A percentile compares a stretch with the other conserved stretches of the same genome.
phyloP scores from a whole-genome alignment of 1,139 yeast species.

The Meyerozyma carpophila region DNA sequence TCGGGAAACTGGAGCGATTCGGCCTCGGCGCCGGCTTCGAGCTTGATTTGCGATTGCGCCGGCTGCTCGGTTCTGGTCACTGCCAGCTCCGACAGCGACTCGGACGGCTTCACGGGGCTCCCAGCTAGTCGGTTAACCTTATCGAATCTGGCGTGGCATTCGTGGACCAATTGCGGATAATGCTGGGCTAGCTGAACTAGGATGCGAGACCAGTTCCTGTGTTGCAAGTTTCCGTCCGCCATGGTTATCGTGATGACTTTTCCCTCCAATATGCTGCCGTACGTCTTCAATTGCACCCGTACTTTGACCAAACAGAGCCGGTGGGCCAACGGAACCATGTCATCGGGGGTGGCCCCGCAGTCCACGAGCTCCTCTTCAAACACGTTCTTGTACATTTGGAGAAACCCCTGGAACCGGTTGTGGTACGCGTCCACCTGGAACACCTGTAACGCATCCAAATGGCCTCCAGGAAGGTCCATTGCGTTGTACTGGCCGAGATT shows the following conservation, averaged over 20 bases:
- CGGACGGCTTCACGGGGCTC: background rate
- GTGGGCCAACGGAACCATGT: slow-evolving; percentile 10
- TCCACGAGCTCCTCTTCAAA: slow-evolving; percentile 4
- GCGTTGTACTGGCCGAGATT: slow-evolving; percentile 2
- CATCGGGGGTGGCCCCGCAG: slow-evolving; percentile 5
- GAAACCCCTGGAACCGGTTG: slow-evolving; percentile 6
- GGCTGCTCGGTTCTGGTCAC: background rate
- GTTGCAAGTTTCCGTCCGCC: background rate
- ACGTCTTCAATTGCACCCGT: slow-evolving; percentile 5
- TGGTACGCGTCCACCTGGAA: slow-evolving; percentile 9
- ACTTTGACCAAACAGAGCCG: slow-evolving; percentile 6
- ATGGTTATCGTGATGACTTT: background rate
- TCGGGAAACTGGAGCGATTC: background rate
- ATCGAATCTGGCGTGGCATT: background rate
- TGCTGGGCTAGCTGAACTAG: background rate
- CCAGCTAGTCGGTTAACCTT: background rate
- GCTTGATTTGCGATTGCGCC: background rate
- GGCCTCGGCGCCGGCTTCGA: background rate
- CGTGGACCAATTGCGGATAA: background rate
- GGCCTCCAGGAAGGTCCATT: slow-evolving; percentile 4
- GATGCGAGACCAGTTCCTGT: background rate
- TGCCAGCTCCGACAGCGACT: background rate
- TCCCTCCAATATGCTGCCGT: slow-evolving; percentile 5
- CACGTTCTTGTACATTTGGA: slow-evolving; percentile 3
- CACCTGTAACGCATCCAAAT: slow-evolving; percentile 3